These are phyloP conservation scores for Globisporangium nodosum DNA, from an alignment of 352 stramenopile genomes.

Conservation along the genomic window DNA sequence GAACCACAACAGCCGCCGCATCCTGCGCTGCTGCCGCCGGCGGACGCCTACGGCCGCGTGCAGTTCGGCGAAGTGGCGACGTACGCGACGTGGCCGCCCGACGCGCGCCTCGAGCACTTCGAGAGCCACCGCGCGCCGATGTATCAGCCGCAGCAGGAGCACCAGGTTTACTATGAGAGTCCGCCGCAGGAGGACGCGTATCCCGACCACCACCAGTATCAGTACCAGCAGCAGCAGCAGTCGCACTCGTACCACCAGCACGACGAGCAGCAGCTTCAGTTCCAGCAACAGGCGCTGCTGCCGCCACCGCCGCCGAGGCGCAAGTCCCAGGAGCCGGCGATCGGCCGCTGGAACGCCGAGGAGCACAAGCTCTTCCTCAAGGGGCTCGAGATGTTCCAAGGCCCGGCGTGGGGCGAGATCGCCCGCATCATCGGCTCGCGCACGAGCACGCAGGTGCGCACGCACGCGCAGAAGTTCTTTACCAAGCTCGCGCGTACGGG, in stretches of 20 bases:
- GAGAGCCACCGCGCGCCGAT: neutral
- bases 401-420: conserved; percentile 80
- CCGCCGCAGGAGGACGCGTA: neutral
- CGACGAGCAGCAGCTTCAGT: neutral
- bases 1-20: too few relatives aligned
- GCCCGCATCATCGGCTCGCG: conserved; percentile 74
- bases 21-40: neutral
- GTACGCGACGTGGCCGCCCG: neutral
- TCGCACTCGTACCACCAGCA: neutral
- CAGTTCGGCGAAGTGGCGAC: neutral
- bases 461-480: conserved; percentile 88
- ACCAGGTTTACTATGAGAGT: neutral
- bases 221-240: neutral
- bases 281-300: neutral
- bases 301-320: conserved; percentile 15
- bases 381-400: conserved; percentile 76
- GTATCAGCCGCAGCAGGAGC: neutral
- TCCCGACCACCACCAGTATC: neutral
- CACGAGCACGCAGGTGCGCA: conserved; percentile 81
- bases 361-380: conserved; percentile 78
- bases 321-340: conserved; percentile 49
- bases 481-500: conserved; percentile 76
- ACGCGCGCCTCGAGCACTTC: neutral
- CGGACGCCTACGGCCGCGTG: neutral
- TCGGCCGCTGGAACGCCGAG: conserved; percentile 70